A percentile compares a stretch with the other conserved stretches of the same genome.
These are phyloP conservation scores for Rhizoctonia solani DNA, from an alignment of 1,284 basidiomycete genomes.

Conservation along the genomic window DNA sequence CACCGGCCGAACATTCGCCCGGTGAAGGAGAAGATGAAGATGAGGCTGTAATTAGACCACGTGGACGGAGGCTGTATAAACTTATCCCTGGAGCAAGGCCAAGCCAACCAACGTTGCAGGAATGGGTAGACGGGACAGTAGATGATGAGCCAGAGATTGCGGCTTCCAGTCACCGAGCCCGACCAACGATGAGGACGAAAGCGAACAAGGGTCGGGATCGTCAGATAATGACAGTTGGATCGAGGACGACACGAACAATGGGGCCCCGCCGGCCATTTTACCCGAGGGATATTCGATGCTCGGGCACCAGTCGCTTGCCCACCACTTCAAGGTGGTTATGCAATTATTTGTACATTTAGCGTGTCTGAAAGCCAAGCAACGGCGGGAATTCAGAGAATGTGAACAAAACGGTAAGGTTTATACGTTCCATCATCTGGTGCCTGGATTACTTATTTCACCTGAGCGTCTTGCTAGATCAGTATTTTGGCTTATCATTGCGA, in stretches of 20 bases:
- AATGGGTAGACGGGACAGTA: constrained; percentile 44
- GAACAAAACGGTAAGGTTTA: constrained; percentile 56
- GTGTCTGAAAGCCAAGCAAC: constrained; percentile 57
- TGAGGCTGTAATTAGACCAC: constrained; percentile 38
- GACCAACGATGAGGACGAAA: constrained; percentile 41
- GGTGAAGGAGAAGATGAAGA: constrained; percentile 47
- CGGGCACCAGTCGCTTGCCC: constrained; percentile 54
- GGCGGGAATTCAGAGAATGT: constrained; percentile 59
- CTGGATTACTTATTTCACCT: constrained; percentile 31
- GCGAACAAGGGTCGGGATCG: constrained; percentile 8
- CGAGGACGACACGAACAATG: constrained; percentile 60
- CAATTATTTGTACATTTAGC: constrained; percentile 83
- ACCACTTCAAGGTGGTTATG: constrained; percentile 65
- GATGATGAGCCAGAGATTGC: constrained; percentile 41
- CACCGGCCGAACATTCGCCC: constrained; percentile 46
- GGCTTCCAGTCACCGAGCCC: constrained; percentile 33
- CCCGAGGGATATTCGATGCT: constrained; percentile 78
- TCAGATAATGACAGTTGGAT: constrained; percentile 59
- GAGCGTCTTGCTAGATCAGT: constrained; percentile 35
- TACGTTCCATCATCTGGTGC: neutral
- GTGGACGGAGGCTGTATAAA: constrained; percentile 9
- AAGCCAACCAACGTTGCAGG: constrained; percentile 37
- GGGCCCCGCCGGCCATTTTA: constrained; percentile 52
- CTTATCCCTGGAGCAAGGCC: constrained; percentile 43
- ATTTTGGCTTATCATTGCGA: constrained; percentile 44